These are phyloP conservation scores for Colletotrichum tropicale DNA, from an alignment of 2,329 filamentous ascomycete genomes.

Conservation along the genomic window DNA sequence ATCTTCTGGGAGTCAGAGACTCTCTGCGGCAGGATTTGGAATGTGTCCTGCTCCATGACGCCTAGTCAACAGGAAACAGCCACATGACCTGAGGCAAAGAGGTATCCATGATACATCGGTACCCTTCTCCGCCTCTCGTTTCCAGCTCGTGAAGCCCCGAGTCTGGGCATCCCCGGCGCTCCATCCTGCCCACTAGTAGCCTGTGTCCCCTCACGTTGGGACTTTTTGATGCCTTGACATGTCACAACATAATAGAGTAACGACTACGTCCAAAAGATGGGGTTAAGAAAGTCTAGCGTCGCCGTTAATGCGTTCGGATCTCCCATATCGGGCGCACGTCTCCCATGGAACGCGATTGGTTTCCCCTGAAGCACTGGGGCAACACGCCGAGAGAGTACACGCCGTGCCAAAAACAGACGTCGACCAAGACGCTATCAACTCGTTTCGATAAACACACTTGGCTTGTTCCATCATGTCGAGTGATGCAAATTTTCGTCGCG, in stretches of 20 bases:
- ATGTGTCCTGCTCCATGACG: neutral
- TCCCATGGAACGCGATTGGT: neutral
- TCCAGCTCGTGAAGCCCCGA: neutral
- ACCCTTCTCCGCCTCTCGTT: neutral
- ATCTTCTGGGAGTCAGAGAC: neutral
- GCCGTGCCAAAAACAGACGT: neutral
- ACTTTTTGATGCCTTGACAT: neutral
- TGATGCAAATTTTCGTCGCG: neutral
- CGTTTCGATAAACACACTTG: neutral
- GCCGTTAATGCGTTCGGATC: neutral
- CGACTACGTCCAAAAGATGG: neutral
- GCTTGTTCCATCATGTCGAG: neutral
- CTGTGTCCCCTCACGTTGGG: neutral
- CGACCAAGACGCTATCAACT: neutral
- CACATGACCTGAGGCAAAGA: neutral
- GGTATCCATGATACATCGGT: neutral
- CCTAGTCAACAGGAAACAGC: neutral
- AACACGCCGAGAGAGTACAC: neutral
- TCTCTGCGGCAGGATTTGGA: neutral
- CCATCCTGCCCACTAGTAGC: neutral
- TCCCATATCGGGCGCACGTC: neutral
- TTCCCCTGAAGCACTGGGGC: neutral
- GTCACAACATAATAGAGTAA: neutral
- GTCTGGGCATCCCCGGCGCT: neutral
- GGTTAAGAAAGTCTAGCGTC: neutral